Evolutionary conservation across 768 basidiomycete genomes (phyloP).

Genomic region (Panus rudis): DNA sequence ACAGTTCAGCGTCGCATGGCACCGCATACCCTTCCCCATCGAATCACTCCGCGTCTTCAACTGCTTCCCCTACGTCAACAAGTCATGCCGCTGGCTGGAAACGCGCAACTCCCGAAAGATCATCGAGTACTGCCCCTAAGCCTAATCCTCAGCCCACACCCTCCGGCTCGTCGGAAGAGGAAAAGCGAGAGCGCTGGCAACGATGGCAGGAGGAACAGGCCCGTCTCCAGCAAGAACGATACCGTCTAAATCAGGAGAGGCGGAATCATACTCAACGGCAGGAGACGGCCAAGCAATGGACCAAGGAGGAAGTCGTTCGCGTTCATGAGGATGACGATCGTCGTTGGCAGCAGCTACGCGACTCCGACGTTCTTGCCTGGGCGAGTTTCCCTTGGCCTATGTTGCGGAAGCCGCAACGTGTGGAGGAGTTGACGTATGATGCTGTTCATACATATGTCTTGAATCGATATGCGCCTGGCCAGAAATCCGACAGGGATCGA

Average conservation of each 20-base stretch:
- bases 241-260: constrained; percentile 57
- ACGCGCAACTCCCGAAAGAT: not conserved
- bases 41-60: not conserved
- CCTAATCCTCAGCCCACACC: constrained; percentile 7
- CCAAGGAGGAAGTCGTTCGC: constrained; percentile 49
- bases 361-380: constrained; percentile 45
- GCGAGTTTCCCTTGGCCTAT: constrained; percentile 71
- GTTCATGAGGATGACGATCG: constrained; percentile 56
- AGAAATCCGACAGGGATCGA: constrained; percentile 57
- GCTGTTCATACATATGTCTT: constrained; percentile 58
- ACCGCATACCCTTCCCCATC: constrained; percentile 15
- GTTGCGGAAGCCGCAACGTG: constrained; percentile 44
- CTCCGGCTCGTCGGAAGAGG: constrained; percentile 13
- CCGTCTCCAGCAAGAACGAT: constrained; percentile 60
- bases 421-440: constrained; percentile 54
- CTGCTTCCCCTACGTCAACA: not conserved
- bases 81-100: constrained; percentile 2
- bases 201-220: constrained; percentile 59
- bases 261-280: constrained; percentile 50
- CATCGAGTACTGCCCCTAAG: not conserved
- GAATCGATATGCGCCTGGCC: constrained; percentile 48
- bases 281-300: constrained; percentile 34
- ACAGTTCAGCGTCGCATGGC: constrained; percentile 9
- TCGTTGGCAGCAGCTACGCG: constrained; percentile 44
- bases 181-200: constrained; percentile 47